A percentile compares a stretch with the other conserved stretches of the same genome.
phyloP scores from a whole-genome alignment of 2,329 filamentous ascomycete species.

The Hypoxylon rubiginosum region DNA sequence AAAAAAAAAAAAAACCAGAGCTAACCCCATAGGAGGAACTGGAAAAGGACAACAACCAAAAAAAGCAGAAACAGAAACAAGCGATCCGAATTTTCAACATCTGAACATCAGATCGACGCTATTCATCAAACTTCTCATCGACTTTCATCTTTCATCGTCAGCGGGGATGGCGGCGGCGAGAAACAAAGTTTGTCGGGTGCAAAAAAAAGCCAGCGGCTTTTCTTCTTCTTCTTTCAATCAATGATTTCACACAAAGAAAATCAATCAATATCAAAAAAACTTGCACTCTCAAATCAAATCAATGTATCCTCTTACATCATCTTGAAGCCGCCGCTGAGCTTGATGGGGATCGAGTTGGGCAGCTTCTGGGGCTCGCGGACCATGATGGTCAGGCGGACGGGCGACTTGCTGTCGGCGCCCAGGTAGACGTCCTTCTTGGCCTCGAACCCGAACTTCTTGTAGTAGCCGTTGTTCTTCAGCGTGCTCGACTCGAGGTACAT shows the following conservation, averaged over 20 bases:
- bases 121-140: conserved; percentile 9
- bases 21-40: conserved; percentile 16
- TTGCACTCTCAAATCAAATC: no score
- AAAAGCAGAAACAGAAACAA: conserved; percentile 11
- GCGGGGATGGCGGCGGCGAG: background rate
- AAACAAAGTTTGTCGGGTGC: background rate
- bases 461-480: conserved; percentile 76
- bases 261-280: no score
- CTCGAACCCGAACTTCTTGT: conserved; percentile 81
- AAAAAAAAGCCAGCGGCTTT: background rate
- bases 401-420: conserved; percentile 52
- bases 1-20: conserved; percentile 24
- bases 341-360: conserved; percentile 54
- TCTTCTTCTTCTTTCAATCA: no score
- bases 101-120: conserved; percentile 9
- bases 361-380: conserved; percentile 75
- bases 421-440: conserved; percentile 73
- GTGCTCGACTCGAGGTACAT: conserved; percentile 87
- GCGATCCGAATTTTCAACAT: conserved; percentile 10
- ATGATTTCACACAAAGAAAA: background rate
- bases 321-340: conserved; percentile 51
- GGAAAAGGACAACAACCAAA: conserved; percentile 16
- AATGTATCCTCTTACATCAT: conserved; percentile 30
- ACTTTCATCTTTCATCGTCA: conserved; percentile 13
- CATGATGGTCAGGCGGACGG: conserved; percentile 83